These are phyloP conservation scores for Middelhovenomyces tepae DNA, from an alignment of 805 yeast genomes.

Conservation along the genomic window DNA sequence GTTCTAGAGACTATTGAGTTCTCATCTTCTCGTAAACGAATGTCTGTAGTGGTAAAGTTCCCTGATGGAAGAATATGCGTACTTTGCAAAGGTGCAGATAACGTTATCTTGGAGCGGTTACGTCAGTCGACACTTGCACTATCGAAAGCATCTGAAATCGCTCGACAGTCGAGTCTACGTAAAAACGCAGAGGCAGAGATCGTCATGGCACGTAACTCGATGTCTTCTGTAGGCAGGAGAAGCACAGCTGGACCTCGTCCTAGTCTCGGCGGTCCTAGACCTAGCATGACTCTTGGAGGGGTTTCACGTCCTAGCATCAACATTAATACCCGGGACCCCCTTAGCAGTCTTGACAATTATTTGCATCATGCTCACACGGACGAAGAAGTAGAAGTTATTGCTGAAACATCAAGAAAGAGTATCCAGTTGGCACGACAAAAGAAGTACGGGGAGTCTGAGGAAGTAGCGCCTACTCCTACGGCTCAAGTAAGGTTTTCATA, in stretches of 20 bases:
- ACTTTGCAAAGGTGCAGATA: slow-evolving; percentile 94
- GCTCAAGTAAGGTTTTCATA: not conserved
- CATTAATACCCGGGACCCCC: slow-evolving; percentile 18
- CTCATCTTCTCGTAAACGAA: slow-evolving; percentile 79
- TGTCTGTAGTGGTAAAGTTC: slow-evolving; percentile 76
- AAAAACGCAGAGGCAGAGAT: slow-evolving; percentile 68
- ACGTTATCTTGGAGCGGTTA: slow-evolving; percentile 70
- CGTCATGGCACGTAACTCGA: slow-evolving; percentile 43
- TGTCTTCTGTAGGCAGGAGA: slow-evolving; percentile 32
- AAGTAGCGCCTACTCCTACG: slow-evolving; percentile 3
- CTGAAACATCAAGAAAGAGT: slow-evolving; percentile 20
- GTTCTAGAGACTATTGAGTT: slow-evolving; percentile 79
- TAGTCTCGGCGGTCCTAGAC: slow-evolving; percentile 4
- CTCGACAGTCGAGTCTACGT: slow-evolving; percentile 48
- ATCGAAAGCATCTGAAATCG: slow-evolving; percentile 55
- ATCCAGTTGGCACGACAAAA: slow-evolving; percentile 19
- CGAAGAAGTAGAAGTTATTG: slow-evolving; percentile 22
- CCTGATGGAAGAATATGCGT: slow-evolving; percentile 71
- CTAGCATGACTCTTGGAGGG: slow-evolving; percentile 18
- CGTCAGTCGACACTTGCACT: slow-evolving; percentile 49
- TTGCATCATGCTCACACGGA: slow-evolving; percentile 21
- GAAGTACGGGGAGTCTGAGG: slow-evolving; percentile 17
- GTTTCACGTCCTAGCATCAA: slow-evolving; percentile 21
- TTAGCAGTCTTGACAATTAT: slow-evolving; percentile 20
- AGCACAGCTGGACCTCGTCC: slow-evolving; percentile 3